Evolutionary conservation across 1,284 basidiomycete species (phyloP).

Genomic region (Marasmius sp.): DNA sequence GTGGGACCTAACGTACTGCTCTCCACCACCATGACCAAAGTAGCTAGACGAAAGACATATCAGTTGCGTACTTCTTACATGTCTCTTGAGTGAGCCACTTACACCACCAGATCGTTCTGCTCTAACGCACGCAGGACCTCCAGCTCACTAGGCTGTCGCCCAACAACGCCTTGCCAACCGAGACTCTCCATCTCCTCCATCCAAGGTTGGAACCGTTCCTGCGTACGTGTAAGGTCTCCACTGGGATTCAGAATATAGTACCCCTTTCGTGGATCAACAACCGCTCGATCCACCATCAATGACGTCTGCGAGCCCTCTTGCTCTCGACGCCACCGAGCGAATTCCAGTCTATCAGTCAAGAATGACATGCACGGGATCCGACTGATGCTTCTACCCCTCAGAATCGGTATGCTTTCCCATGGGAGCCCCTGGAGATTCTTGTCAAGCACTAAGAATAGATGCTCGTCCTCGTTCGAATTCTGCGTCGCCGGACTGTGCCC

Average conservation of each 20-base stretch:
- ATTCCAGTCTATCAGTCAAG: slow-evolving; percentile 77
- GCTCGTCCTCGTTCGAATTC: slow-evolving; percentile 48
- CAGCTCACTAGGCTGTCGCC: slow-evolving; percentile 76
- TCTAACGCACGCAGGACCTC: slow-evolving; percentile 74
- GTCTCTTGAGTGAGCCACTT: slow-evolving; percentile 33
- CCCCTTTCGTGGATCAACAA: slow-evolving; percentile 66
- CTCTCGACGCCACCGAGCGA: slow-evolving; percentile 45
- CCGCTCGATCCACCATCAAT: slow-evolving; percentile 43
- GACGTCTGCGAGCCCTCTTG: slow-evolving; percentile 16
- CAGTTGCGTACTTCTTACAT: neutral
- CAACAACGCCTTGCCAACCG: slow-evolving; percentile 86
- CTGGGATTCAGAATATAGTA: slow-evolving; percentile 93
- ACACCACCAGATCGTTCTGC: slow-evolving; percentile 84
- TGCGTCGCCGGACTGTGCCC: slow-evolving; percentile 21
- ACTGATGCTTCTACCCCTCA: slow-evolving; percentile 84
- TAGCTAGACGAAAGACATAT: slow-evolving; percentile 55
- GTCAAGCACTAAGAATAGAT: slow-evolving; percentile 90
- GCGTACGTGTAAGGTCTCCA: slow-evolving; percentile 85
- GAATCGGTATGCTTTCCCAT: slow-evolving; percentile 93
- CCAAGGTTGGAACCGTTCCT: slow-evolving; percentile 82
- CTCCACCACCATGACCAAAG: slow-evolving; percentile 95
- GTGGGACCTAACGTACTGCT: slow-evolving; percentile 90
- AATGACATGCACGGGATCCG: slow-evolving; percentile 91
- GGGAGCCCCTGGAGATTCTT: slow-evolving; percentile 89
- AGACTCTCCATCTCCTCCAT: slow-evolving; percentile 62